Conservation (phyloP, 176 grass and related monocot species). For the Sorghum bicolor region Sorghum_bicolor_NCBIv3 NC_012875.2:49719001-49719500, state of each 20-base stretch:
- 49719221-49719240: neutral
- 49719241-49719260: neutral
- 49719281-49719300: slow-evolving; percentile 8
- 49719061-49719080: neutral
- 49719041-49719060: neutral
- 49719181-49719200: neutral
- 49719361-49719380: slow-evolving; percentile 89
- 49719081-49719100: neutral
- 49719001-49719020: neutral
- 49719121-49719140: neutral
- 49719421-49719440: slow-evolving; percentile 66
- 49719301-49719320: neutral
- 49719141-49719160: neutral
- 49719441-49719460: neutral
- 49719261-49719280: neutral
- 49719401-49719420: slow-evolving; percentile 73
- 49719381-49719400: slow-evolving; percentile 81
- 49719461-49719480: neutral
- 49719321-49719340: neutral
- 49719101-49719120: neutral
- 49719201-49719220: neutral
- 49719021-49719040: neutral
- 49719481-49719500: neutral
- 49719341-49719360: slow-evolving; percentile 24
- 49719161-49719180: neutral